Base-by-base conservation (phyloP, 2,329 filamentous ascomycete genomes). In the Exophiala sideris region DNA sequence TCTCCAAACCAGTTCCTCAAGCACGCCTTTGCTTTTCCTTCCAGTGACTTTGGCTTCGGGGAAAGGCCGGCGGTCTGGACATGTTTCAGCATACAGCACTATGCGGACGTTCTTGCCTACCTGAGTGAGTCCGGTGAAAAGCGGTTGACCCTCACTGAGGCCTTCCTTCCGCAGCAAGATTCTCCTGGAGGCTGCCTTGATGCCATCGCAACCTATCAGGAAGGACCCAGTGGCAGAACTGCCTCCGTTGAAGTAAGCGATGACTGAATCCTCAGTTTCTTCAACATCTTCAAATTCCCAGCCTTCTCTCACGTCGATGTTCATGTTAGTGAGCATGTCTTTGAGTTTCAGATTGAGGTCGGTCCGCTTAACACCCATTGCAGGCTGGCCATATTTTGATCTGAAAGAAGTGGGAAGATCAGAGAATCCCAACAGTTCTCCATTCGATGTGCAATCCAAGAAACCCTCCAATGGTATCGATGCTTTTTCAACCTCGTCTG, bases 181-280 rank as follows among this genome's bases (percentile, higher is more conserved):
- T 8, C 41, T 42, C 29, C 55, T 54, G 18, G 55, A 54, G 9
- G 50, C 55, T 7, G 55, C 55, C 18, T 57, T 57, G 55, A 57
- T 57, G 3, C 80, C 79, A 61, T 83, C 80, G 54, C 78, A 79
- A 10, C 73, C 79, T 5, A 80, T 68, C 0, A 82, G 64, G 1
- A 82, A 62, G 5, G 68, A 64, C 0, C 79, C 79, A 0, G 60
- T 66, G 21, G 53, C 69, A 1, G 68, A 68, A 0, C 73, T 69
- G 3, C 73, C 75, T 56, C 81, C 78, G 4, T 75, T 71, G 56
- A 82, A 82, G 2, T 63, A 64, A 0, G 73, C 76, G 0, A 68
- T 74, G 10, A 79, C 71, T 1, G 56, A 60, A 1, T 71, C 68
- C 0, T 59, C 57, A 1, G 60, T 62, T 3, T 75, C 69, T 5